Percentiles rank a stretch among this genome's conserved stretches.
These are phyloP conservation scores for Pyrus bretschneideri DNA, from an alignment of 306 rosid genomes.

Conservation along the genomic window DNA sequence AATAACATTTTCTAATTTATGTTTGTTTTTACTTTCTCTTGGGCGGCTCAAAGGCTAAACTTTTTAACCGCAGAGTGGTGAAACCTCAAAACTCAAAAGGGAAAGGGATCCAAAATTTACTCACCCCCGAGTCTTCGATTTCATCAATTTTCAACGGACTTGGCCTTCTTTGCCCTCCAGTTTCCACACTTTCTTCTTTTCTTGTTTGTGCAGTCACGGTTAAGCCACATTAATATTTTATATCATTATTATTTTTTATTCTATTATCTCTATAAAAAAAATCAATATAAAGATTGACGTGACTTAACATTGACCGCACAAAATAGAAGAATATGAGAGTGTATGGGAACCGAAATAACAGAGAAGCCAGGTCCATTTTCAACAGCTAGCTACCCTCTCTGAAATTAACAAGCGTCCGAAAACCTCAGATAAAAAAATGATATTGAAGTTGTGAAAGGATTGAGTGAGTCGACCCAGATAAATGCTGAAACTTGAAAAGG, in stretches of 20 bases:
- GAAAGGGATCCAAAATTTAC: slow-evolving; percentile 4
- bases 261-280: no score
- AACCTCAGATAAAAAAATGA: neutral
- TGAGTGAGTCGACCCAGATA: neutral
- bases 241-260: no score
- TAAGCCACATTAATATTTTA: no score
- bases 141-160: neutral
- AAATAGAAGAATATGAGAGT: no score
- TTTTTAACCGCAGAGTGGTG: neutral
- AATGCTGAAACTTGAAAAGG: neutral
- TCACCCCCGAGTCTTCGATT: neutral
- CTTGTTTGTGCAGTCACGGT: no score
- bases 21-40: neutral
- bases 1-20: neutral
- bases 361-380: neutral
- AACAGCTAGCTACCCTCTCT: neutral
- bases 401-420: neutral
- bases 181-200: no score
- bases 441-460: neutral
- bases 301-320: no score
- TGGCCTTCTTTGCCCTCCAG: no score
- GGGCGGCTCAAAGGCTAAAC: slow-evolving; percentile 9
- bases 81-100: neutral
- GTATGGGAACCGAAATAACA: no score
- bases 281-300: no score